Evolutionary conservation across 371 early-diverging fungal genomes (phyloP).

Genomic region (Catenaria anguillulae): DNA sequence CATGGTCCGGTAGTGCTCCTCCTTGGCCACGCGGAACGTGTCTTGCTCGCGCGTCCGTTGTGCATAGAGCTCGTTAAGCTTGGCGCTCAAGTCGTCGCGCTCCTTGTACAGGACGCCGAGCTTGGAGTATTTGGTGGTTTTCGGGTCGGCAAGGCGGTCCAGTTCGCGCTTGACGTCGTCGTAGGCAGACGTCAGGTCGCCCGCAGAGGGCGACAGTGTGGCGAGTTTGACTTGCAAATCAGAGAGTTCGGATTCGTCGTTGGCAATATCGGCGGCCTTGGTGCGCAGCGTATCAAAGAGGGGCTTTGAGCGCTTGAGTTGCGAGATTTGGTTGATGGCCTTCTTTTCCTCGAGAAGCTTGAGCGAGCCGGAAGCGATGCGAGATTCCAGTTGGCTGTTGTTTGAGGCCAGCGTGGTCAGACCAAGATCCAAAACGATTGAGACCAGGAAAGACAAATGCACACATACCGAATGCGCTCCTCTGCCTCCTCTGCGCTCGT

Average conservation of each 20-base stretch:
- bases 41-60: constrained; percentile 47
- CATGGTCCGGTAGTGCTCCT: constrained; percentile 56
- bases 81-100: constrained; percentile 49
- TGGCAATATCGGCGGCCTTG: constrained; percentile 53
- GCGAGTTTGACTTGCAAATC: constrained; percentile 31
- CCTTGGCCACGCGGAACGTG: constrained; percentile 53
- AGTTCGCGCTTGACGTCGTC: constrained; percentile 37
- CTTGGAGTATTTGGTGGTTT: constrained; percentile 39
- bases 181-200: constrained; percentile 8
- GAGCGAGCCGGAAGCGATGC: constrained; percentile 56
- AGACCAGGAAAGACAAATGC: not conserved
- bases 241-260: constrained; percentile 47
- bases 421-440: no score
- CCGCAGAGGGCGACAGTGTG: constrained; percentile 15
- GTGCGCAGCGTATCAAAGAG: constrained; percentile 48
- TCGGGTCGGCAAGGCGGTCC: constrained; percentile 40
- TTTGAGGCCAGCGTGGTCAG: no score
- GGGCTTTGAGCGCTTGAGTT: constrained; percentile 62
- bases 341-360: constrained; percentile 77
- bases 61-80: constrained; percentile 53
- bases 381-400: constrained; percentile 42
- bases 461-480: constrained; percentile 31
- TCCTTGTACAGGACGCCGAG: constrained; percentile 60
- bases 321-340: constrained; percentile 61
- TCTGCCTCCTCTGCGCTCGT: constrained; percentile 66